phyloP scores from a whole-genome alignment of 2,329 filamentous ascomycete species.

The Niveomyces coronatus region DNA sequence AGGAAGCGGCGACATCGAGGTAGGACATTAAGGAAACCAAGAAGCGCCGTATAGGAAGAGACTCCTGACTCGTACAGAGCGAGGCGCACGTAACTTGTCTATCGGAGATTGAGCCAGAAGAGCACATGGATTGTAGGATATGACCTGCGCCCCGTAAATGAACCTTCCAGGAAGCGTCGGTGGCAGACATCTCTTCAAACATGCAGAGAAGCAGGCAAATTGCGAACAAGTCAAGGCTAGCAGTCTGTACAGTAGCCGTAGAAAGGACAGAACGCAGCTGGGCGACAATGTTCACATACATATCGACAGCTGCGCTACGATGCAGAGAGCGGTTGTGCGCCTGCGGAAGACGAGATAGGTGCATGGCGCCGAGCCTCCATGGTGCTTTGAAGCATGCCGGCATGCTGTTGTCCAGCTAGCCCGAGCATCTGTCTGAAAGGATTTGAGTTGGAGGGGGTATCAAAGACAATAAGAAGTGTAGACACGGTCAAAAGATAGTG shows the following conservation, averaged over 20 bases:
- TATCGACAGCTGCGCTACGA: slow-evolving; percentile 26
- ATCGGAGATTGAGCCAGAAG: slow-evolving; percentile 3
- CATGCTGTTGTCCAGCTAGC: slow-evolving; percentile 30
- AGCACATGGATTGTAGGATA: slow-evolving; percentile 19
- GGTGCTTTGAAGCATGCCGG: slow-evolving; percentile 27
- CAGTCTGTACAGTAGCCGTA: slow-evolving; percentile 18
- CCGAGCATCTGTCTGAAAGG: slow-evolving; percentile 28
- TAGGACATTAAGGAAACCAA: slow-evolving; percentile 29
- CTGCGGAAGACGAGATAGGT: slow-evolving; percentile 26
- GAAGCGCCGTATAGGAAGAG: slow-evolving; percentile 16
- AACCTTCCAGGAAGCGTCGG: slow-evolving; percentile 24
- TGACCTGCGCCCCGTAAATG: slow-evolving; percentile 28
- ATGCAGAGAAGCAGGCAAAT: slow-evolving; percentile 13
- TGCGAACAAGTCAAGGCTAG: slow-evolving; percentile 15
- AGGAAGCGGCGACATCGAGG: slow-evolving; percentile 28
- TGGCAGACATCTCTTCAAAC: slow-evolving; percentile 11
- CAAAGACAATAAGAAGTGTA: slow-evolving; percentile 32
- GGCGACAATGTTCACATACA: slow-evolving; percentile 25
- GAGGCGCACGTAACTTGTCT: background rate
- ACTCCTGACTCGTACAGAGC: background rate
- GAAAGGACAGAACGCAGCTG: slow-evolving; percentile 16
- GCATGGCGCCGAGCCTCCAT: slow-evolving; percentile 31
- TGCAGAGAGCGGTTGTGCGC: slow-evolving; percentile 22
- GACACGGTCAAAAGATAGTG: slow-evolving; percentile 29
- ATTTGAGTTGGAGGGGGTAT: slow-evolving; percentile 24